These are phyloP conservation scores for Trichoderma arundinaceum DNA, from an alignment of 2,329 filamentous ascomycete genomes.

Conservation along the genomic window DNA sequence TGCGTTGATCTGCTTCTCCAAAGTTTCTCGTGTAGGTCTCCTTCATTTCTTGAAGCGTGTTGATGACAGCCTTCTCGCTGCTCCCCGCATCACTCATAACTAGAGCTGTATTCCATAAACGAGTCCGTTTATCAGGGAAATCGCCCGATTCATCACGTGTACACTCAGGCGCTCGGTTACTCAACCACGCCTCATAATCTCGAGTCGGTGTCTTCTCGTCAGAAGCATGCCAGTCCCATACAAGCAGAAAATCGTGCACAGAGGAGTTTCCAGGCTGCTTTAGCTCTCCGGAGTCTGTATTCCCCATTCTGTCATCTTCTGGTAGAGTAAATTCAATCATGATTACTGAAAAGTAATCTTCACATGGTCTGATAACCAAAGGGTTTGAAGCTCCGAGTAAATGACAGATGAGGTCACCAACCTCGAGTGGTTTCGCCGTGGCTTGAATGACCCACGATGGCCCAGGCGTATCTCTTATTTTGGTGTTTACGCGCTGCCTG, in stretches of 20 bases:
- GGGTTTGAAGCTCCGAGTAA: constrained; percentile 1
- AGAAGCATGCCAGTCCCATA: constrained; percentile 17
- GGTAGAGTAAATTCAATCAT: neutral
- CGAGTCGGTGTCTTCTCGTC: neutral
- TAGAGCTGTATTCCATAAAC: neutral
- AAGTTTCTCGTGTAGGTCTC: neutral
- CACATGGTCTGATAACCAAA: neutral
- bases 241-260: neutral
- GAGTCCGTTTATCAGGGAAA: neutral
- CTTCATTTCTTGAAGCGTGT: constrained; percentile 4
- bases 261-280: neutral
- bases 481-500: neutral
- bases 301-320: neutral
- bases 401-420: constrained; percentile 6
- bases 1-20: neutral
- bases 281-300: neutral
- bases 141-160: neutral
- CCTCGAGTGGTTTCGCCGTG: neutral
- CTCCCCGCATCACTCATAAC: constrained; percentile 5
- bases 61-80: neutral
- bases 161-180: neutral
- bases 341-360: constrained; percentile 13
- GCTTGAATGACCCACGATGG: neutral
- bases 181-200: constrained; percentile 10
- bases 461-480: neutral